Evolutionary conservation across 257 asterid species (phyloP), one percentile per base, ranked within the genome.

Genomic region (Solanum chmielewskii): DNA sequence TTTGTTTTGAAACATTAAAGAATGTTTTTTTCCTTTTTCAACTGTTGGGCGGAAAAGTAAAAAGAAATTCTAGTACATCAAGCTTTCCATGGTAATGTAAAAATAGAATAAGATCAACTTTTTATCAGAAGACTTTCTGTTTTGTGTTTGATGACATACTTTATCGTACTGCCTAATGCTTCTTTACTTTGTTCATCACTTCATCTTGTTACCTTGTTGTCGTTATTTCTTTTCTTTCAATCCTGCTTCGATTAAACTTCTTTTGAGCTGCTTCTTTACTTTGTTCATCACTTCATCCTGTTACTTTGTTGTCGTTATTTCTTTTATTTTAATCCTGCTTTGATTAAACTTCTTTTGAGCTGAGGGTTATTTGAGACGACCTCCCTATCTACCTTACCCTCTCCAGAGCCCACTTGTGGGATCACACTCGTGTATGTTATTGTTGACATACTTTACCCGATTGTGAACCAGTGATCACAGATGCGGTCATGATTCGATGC

Each of bases 401-500:
- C 75, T 11, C 41, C 23, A 14, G 23, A 68, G 7, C 75, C 21
- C 75, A 68, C 37, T 68, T 68, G 41, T 29, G 21, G 37, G 75
- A 68, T 68, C 35, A 29, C 76, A 14, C 76, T 8, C 33, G 12
- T 4, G 0, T 69, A 70, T 15, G 44, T 15, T 69, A 11, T 80
- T 33, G 42, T 29, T 86, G 49, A 35, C 47, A 7, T 66, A 45
- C 71, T 82, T 84, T 66, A 87, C 47, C 21, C 59, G 31, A 69
- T 83, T 20, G 78, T 89, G 87, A 86, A 78, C 77, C 91, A 94
- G 98, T 93, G 86, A 86, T 91, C 85, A 89, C 96, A 5, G 87
- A 90, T 87, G 92, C 98, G 12, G 31, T 23, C 76, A 90, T 89
- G 90, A 86, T 89, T 83, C 89, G 91, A 91, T 95, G 98, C 92